Conservation (phyloP, 495 filamentous ascomycete genomes). For the Penicilliopsis zonata region DNA sequence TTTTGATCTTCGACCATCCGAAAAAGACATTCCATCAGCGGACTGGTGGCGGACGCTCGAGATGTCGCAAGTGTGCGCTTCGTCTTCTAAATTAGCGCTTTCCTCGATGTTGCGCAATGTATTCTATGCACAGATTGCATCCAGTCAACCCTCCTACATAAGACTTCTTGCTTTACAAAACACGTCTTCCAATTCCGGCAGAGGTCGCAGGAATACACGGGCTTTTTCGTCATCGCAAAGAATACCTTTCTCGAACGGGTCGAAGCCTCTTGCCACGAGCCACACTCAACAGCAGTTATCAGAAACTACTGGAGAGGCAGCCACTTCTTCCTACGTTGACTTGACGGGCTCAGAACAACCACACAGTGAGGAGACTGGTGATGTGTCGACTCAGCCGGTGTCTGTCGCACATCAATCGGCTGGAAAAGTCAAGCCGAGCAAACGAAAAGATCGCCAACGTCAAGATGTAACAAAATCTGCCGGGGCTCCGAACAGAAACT, state of each 20-base stretch:
- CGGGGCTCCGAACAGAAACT: constrained; percentile 4
- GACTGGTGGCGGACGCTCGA: no score
- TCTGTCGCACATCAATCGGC: no score
- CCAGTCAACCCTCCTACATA: constrained; percentile 2
- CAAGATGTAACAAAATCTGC: constrained; percentile 4
- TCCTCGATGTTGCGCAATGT: constrained; percentile 12
- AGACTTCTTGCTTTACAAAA: constrained; percentile 1
- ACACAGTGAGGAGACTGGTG: no score
- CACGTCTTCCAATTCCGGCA: constrained; percentile 2
- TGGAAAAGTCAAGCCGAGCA: neutral
- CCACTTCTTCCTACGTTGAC: neutral
- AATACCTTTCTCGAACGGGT: neutral
- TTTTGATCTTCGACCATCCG: no score
- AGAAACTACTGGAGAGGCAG: neutral
- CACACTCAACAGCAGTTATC: neutral
- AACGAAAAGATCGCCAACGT: neutral
- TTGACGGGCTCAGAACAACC: neutral
- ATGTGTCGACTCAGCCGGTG: no score
- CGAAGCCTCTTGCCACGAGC: neutral
- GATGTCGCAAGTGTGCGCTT: constrained; percentile 13
- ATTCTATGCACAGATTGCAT: constrained; percentile 14
- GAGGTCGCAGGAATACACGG: constrained; percentile 4
- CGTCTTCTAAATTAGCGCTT: constrained; percentile 13
- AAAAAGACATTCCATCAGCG: no score
- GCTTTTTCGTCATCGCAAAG: constrained; percentile 6